These are phyloP conservation scores for Aspergillus carlsbadensis DNA, from an alignment of 495 filamentous ascomycete genomes.

Conservation along the genomic window DNA sequence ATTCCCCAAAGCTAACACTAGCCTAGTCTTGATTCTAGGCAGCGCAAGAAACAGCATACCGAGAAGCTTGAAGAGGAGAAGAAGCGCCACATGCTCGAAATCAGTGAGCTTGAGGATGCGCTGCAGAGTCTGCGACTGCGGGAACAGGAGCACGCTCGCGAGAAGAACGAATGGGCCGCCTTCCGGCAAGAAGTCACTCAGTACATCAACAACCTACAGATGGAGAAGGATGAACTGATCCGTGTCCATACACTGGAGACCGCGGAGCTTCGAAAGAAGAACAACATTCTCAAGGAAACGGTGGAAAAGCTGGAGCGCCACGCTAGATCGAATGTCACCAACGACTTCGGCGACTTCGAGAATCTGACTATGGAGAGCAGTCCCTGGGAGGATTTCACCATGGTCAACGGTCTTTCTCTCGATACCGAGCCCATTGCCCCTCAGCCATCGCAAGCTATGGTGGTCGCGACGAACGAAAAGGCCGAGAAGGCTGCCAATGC, in stretches of 20 bases:
- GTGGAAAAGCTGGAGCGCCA: slow-evolving; percentile 76
- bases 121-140: slow-evolving; percentile 55
- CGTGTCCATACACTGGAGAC: slow-evolving; percentile 89
- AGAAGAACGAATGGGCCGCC: slow-evolving; percentile 63
- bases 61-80: slow-evolving; percentile 96
- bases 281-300: slow-evolving; percentile 82
- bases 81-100: slow-evolving; percentile 76
- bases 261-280: slow-evolving; percentile 92
- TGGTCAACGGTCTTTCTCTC: slow-evolving; percentile 59
- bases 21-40: slow-evolving; percentile 86
- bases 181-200: slow-evolving; percentile 71
- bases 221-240: slow-evolving; percentile 91
- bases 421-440: slow-evolving; percentile 40
- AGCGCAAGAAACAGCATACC: slow-evolving; percentile 98
- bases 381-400: slow-evolving; percentile 77
- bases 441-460: slow-evolving; percentile 19
- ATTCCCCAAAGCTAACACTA: slow-evolving; percentile 31
- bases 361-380: slow-evolving; percentile 72
- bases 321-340: slow-evolving; percentile 59
- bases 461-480: slow-evolving; percentile 35
- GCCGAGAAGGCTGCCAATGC: slow-evolving; percentile 68
- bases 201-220: slow-evolving; percentile 71
- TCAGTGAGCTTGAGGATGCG: slow-evolving; percentile 78
- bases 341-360: slow-evolving; percentile 78
- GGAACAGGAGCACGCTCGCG: slow-evolving; percentile 59